Evolutionary conservation across 192 early-diverging fungal genomes (phyloP).

Genomic region (Dimargaris verticillata): DNA sequence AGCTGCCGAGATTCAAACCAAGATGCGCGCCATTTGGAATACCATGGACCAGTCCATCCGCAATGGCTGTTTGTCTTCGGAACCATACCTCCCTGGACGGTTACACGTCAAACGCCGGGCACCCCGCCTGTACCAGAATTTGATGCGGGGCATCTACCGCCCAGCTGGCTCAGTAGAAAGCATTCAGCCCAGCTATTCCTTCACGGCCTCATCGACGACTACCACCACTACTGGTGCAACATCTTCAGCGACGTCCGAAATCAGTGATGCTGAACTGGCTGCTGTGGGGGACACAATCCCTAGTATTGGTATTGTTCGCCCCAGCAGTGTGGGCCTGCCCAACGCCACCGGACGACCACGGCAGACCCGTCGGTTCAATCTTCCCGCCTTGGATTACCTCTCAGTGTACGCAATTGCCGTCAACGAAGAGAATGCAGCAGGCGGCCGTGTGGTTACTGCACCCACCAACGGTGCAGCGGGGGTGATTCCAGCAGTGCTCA

Average conservation of each 20-base stretch:
- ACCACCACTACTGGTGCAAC: too few relatives aligned
- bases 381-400: constrained; percentile 81
- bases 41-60: constrained; percentile 81
- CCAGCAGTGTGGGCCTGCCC: constrained; percentile 12
- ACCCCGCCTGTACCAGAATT: constrained; percentile 68
- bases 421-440: constrained; percentile 79
- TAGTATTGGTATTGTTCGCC: too few relatives aligned
- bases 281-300: not conserved
- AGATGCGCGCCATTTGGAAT: constrained; percentile 69
- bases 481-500: constrained; percentile 83
- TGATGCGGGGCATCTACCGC: constrained; percentile 58
- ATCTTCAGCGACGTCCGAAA: constrained; percentile 13
- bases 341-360: not conserved
- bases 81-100: constrained; percentile 56
- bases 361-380: constrained; percentile 29
- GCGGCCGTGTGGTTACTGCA: constrained; percentile 77
- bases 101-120: constrained; percentile 72
- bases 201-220: not conserved
- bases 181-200: not conserved
- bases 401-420: constrained; percentile 90
- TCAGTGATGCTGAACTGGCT: constrained; percentile 9
- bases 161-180: constrained; percentile 4
- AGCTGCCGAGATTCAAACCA: constrained; percentile 57
- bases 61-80: constrained; percentile 47
- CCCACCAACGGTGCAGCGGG: constrained; percentile 94